phyloP scores from a whole-genome alignment of 345 rosid genomes.

The Aethionema arabicum region DNA sequence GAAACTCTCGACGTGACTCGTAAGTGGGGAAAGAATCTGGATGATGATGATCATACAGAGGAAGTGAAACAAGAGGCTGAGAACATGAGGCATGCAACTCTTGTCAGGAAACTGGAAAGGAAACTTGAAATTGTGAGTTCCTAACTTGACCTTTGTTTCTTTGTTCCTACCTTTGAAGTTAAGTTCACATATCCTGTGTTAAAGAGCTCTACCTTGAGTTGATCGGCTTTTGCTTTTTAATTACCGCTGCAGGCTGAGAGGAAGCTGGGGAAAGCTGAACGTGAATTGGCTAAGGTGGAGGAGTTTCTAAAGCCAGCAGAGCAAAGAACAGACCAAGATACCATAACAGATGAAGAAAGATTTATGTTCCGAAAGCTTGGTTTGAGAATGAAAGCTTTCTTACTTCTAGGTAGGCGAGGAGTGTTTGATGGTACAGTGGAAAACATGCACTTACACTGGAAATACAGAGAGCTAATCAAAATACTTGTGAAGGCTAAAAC shows the following conservation, averaged over 20 bases:
- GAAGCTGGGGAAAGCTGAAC: constrained; percentile 70
- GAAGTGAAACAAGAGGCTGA: constrained; percentile 71
- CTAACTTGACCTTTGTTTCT: constrained; percentile 8
- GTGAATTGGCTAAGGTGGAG: constrained; percentile 72
- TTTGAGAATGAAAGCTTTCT: constrained; percentile 88
- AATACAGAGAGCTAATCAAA: constrained; percentile 83
- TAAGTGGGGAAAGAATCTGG: constrained; percentile 77
- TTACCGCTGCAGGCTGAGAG: constrained; percentile 57
- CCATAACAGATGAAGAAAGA: constrained; percentile 93
- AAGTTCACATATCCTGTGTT: not conserved
- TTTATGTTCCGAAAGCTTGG: constrained; percentile 97
- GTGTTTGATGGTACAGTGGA: constrained; percentile 95
- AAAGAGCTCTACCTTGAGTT: not conserved
- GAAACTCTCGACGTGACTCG: constrained; percentile 84
- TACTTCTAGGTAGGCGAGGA: constrained; percentile 92
- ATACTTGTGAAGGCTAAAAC: constrained; percentile 66
- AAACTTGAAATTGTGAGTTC: constrained; percentile 75
- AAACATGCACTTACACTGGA: constrained; percentile 99
- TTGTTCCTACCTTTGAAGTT: constrained; percentile 1
- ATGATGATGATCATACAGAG: constrained; percentile 51
- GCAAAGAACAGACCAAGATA: constrained; percentile 63
- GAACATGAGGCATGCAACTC: constrained; percentile 59
- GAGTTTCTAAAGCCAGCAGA: constrained; percentile 61
- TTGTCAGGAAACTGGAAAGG: constrained; percentile 70
- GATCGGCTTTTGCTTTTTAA: not conserved